Conservation (phyloP, 768 basidiomycete genomes). For the Crassisporium funariophilum region DNA sequence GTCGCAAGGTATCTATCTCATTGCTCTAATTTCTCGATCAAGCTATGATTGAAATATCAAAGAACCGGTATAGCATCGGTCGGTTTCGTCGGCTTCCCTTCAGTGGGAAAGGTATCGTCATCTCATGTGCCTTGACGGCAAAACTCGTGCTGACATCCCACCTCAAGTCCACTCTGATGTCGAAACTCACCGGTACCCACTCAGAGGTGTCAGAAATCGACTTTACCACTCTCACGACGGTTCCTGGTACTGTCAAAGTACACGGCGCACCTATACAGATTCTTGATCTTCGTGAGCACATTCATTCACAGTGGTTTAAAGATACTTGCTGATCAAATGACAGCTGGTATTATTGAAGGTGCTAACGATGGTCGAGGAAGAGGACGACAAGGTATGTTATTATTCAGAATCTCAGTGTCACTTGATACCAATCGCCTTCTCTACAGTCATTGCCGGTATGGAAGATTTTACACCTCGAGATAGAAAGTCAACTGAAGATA, state of each 20-base stretch:
- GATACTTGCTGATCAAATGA: no score
- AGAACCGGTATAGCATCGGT: constrained; percentile 97
- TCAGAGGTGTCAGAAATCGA: constrained; percentile 96
- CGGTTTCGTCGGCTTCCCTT: constrained; percentile 90
- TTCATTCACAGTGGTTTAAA: no score
- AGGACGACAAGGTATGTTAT: constrained; percentile 85
- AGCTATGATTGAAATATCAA: neutral
- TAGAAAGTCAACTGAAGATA: constrained; percentile 13
- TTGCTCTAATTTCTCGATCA: constrained; percentile 5
- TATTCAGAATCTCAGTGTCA: neutral
- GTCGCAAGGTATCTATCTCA: constrained; percentile 62
- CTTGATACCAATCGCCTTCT: constrained; percentile 4
- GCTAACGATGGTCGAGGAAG: constrained; percentile 95
- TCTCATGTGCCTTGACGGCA: neutral
- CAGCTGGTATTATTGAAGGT: constrained; percentile 98
- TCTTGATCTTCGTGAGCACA: constrained; percentile 77
- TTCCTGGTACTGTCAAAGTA: constrained; percentile 91
- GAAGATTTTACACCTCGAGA: constrained; percentile 8
- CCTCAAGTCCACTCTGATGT: constrained; percentile 86
- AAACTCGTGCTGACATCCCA: constrained; percentile 9
- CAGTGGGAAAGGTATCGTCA: constrained; percentile 83
- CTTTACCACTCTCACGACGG: constrained; percentile 95
- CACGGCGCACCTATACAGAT: constrained; percentile 98
- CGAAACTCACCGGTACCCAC: constrained; percentile 93
- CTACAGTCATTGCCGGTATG: constrained; percentile 76